Percentiles rank a stretch among this genome's conserved stretches.
Conservation (phyloP, 2,329 filamentous ascomycete genomes). For the Zasmidium citrigriseum region DNA sequence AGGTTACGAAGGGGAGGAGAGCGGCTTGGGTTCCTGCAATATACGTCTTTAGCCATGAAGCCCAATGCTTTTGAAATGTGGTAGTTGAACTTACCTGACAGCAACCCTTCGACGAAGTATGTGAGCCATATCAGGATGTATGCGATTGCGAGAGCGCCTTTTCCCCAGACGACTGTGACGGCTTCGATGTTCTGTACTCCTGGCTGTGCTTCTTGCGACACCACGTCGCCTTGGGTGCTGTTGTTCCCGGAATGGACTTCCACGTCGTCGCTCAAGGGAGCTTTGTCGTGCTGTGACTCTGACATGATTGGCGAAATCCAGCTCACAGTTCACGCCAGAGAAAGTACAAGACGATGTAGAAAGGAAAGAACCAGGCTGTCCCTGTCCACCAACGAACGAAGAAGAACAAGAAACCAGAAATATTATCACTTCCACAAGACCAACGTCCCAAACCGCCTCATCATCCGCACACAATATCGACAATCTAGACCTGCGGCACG, state of each 20-base stretch:
- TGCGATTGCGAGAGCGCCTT: neutral
- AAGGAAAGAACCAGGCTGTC: too few species aligned
- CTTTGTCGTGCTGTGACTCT: neutral
- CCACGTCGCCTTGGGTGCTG: neutral
- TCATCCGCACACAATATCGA: too few species aligned
- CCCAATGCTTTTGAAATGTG: neutral
- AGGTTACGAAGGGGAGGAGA: neutral
- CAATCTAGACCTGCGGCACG: too few species aligned
- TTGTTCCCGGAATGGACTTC: neutral
- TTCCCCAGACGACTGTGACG: neutral
- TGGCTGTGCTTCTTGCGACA: constrained; percentile 1
- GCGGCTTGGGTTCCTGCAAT: neutral
- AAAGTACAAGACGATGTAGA: too few species aligned
- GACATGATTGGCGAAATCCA: neutral
- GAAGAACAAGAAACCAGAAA: too few species aligned
- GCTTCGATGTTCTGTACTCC: constrained; percentile 3
- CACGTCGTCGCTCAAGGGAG: neutral
- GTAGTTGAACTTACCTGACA: neutral
- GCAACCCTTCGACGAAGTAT: constrained; percentile 2
- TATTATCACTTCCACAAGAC: too few species aligned
- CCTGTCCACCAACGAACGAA: too few species aligned
- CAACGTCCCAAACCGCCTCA: too few species aligned
- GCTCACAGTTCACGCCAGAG: too few species aligned
- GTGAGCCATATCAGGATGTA: constrained; percentile 4
- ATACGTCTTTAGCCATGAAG: neutral